Percentiles rank a stretch among this genome's conserved stretches.
Evolutionary conservation across 2,329 filamentous ascomycete species (phyloP).

Genomic region (Calonectria pauciramosa): DNA sequence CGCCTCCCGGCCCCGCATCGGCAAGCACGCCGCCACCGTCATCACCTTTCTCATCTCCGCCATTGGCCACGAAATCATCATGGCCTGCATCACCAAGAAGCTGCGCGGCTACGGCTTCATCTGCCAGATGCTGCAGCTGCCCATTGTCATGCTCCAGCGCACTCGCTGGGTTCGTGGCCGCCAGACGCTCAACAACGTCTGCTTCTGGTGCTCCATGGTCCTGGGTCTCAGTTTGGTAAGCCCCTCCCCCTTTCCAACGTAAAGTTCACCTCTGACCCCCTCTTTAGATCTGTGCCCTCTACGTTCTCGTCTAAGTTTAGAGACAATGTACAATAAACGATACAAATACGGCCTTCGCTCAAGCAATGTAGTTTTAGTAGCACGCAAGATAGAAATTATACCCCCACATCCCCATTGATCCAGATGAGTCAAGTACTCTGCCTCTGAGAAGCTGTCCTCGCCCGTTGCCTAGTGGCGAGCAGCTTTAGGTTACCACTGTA

Average conservation of each 20-base stretch:
- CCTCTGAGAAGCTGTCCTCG: background rate
- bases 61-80: slow-evolving; percentile 92
- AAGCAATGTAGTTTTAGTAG: background rate
- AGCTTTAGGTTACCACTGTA: no score
- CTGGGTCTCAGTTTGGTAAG: slow-evolving; percentile 83
- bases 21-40: slow-evolving; percentile 81
- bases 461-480: background rate
- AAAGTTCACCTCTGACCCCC: slow-evolving; percentile 34
- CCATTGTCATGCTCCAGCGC: slow-evolving; percentile 92
- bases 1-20: slow-evolving; percentile 82
- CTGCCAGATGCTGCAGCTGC: slow-evolving; percentile 96
- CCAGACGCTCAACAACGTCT: slow-evolving; percentile 86
- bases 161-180: slow-evolving; percentile 81
- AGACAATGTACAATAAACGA: background rate
- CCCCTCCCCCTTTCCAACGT: background rate
- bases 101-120: slow-evolving; percentile 93
- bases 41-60: slow-evolving; percentile 94
- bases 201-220: slow-evolving; percentile 95
- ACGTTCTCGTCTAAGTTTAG: slow-evolving; percentile 60
- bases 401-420: background rate
- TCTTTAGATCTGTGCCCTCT: slow-evolving; percentile 65
- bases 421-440: background rate
- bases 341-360: background rate
- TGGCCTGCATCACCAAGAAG: slow-evolving; percentile 99
- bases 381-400: slow-evolving; percentile 13